These are phyloP conservation scores for Clarireedia paspali DNA, from an alignment of 2,329 filamentous ascomycete genomes.

Conservation along the genomic window DNA sequence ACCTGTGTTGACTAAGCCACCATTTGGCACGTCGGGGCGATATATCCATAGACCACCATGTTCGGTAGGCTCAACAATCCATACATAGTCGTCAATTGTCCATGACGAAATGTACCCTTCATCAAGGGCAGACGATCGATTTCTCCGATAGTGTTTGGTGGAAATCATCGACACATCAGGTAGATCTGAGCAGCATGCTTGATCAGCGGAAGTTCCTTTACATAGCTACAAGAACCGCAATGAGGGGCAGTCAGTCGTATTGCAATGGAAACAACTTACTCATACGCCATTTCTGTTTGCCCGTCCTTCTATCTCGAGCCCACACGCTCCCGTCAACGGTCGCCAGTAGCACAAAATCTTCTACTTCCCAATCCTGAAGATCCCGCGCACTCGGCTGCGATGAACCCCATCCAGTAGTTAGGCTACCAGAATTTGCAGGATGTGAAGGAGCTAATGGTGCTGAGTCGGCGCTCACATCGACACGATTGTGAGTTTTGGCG, in stretches of 20 bases:
- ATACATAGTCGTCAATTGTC: slow-evolving; percentile 76
- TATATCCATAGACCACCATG: slow-evolving; percentile 86
- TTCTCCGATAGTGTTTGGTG: slow-evolving; percentile 71
- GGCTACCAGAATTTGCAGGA: slow-evolving; percentile 86
- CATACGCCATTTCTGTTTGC: slow-evolving; percentile 64
- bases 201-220: slow-evolving; percentile 33
- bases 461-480: slow-evolving; percentile 82
- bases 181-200: slow-evolving; percentile 55
- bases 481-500: slow-evolving; percentile 31
- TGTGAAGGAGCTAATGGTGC: slow-evolving; percentile 94
- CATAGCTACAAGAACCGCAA: not conserved
- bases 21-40: slow-evolving; percentile 54
- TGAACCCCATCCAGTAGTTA: slow-evolving; percentile 61
- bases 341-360: slow-evolving; percentile 99
- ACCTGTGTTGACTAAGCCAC: slow-evolving; percentile 56
- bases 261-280: not conserved
- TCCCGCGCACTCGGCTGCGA: slow-evolving; percentile 81
- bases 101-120: slow-evolving; percentile 42
- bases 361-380: slow-evolving; percentile 98
- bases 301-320: slow-evolving; percentile 81
- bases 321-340: slow-evolving; percentile 97
- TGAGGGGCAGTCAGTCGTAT: not conserved
- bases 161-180: slow-evolving; percentile 62
- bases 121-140: slow-evolving; percentile 51
- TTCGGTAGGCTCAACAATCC: slow-evolving; percentile 88